These are phyloP conservation scores for Raphidocelis subcapitata DNA, from an alignment of 139 green algal species.

Conservation along the genomic window DNA sequence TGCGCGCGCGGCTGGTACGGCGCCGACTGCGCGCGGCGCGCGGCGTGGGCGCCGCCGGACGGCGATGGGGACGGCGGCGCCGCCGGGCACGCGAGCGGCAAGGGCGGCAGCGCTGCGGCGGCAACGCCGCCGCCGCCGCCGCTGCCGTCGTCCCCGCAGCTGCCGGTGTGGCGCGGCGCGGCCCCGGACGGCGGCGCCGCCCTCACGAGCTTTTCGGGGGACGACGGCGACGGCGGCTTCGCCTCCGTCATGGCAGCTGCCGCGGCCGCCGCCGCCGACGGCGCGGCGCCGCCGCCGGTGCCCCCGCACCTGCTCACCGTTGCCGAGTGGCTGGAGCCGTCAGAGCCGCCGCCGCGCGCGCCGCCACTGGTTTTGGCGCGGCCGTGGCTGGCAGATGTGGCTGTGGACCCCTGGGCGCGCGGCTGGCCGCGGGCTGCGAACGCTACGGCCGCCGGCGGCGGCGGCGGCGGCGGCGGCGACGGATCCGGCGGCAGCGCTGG, in stretches of 20 bases:
- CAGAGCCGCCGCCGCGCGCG: not conserved
- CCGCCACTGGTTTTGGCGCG: not conserved
- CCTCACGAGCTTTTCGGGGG: no score
- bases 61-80: no score
- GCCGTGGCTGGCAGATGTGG: not conserved
- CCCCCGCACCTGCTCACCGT: no score
- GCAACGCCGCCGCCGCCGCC: not conserved
- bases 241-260: not conserved
- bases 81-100: not conserved
- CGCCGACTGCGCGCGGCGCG: constrained; percentile 45
- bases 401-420: not conserved
- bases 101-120: not conserved
- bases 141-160: not conserved
- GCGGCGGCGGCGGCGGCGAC: not conserved
- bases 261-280: not conserved
- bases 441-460: not conserved
- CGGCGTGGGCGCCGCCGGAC: not conserved
- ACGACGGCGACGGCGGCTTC: not conserved
- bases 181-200: no score
- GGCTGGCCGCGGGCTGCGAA: not conserved
- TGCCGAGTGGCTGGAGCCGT: not conserved
- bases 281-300: not conserved
- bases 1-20: constrained; percentile 62
- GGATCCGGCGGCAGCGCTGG: not conserved
- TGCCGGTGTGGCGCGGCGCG: not conserved